These are phyloP conservation scores for Sporothrix euskadiensis DNA, from an alignment of 2,329 filamentous ascomycete genomes.

Conservation along the genomic window DNA sequence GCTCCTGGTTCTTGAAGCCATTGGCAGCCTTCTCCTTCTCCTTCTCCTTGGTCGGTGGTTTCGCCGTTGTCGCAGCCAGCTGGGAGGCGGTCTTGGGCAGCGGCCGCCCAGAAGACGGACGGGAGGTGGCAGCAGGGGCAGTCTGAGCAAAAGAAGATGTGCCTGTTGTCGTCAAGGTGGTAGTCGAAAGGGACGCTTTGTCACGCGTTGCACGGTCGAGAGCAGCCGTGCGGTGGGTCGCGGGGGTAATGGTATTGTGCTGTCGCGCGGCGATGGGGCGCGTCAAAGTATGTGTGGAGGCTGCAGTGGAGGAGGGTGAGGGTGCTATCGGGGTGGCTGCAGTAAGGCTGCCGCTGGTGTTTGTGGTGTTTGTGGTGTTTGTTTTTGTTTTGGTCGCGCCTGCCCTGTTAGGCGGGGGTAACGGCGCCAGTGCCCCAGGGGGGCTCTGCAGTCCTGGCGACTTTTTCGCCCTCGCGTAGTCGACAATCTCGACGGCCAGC, in stretches of 20 bases:
- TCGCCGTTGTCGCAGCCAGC: constrained; percentile 41
- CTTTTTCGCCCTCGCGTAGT: constrained; percentile 24
- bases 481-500: constrained; percentile 55
- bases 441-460: not conserved
- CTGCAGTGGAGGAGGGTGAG: not conserved
- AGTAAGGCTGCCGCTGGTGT: constrained; percentile 32
- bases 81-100: constrained; percentile 28
- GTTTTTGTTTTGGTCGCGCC: constrained; percentile 19
- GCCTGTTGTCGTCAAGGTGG: not conserved
- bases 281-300: constrained; percentile 8
- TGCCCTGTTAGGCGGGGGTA: not conserved
- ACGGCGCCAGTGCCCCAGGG: constrained; percentile 3
- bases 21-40: constrained; percentile 61
- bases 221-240: not conserved
- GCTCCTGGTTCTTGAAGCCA: constrained; percentile 59
- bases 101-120: not conserved
- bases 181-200: not conserved
- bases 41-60: constrained; percentile 53
- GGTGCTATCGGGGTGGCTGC: constrained; percentile 29
- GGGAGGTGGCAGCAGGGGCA: not conserved
- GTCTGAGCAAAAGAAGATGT: not conserved
- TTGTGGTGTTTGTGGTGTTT: constrained; percentile 37
- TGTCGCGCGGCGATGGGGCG: constrained; percentile 14
- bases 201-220: not conserved
- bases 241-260: not conserved